Evolutionary conservation across 2,329 filamentous ascomycete genomes (phyloP), one percentile per base, ranked within the genome.

Genomic region (Lecanosticta acicola): DNA sequence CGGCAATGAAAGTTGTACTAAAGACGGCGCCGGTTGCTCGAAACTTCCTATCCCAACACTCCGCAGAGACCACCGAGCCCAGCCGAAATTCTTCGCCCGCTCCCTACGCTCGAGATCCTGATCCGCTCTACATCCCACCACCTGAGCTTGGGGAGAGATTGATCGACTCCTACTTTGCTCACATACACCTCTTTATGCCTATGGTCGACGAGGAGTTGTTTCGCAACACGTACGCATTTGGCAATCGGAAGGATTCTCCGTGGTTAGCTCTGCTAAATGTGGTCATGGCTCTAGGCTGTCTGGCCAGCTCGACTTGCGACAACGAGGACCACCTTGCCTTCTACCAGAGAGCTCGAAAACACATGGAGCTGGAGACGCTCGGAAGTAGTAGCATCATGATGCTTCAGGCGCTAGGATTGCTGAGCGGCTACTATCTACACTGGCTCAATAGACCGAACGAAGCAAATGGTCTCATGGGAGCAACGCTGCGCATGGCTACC

Each of bases 131-230:
- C 18, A 36, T 60, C 11, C 61, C 61, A 5, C 50, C 59, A 3
- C 50, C 58, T 4, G 61, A 61, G 29, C 41, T 63, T 19, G 61
- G 56, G 3, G 55, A 59, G 29, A 53, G 48, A 17, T 49, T 62
- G 1, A 59, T 64, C 18, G 60, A 65, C 14, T 55, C 60, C 1
- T 65, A 65, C 44, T 65, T 65, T 33, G 48, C 46, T 3, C 58
- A 59, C 18, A 51, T 62, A 4, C 62, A 65, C 39, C 53, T 58
- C 4, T 50, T 62, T 35, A 63, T 65, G 61, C 62, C 62, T 2
- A 61, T 65, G 58, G 48, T 65, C 9, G 62, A 65, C 34, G 62
- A 65, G 40, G 58, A 62, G 14, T 49, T 56, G 13, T 64, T 65
- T 37, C 58, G 59, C 45, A 55, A 61, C 37, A 59, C 54, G 17